Evolutionary conservation across 2,329 filamentous ascomycete species (phyloP).

Genomic region (Penicillium freii): DNA sequence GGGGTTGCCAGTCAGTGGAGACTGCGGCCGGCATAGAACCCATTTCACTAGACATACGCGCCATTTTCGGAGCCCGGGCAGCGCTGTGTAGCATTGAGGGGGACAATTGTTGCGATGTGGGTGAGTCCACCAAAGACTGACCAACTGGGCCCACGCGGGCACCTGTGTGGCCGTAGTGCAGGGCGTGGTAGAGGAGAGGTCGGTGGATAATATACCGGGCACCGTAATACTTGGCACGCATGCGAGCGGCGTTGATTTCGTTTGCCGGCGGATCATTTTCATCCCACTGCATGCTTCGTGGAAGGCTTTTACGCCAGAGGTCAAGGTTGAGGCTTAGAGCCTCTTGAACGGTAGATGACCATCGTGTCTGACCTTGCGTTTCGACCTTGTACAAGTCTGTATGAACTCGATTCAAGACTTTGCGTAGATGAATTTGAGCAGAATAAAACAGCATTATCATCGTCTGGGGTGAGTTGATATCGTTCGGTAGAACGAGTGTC

Average conservation of each 20-base stretch:
- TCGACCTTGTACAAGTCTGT: constrained; percentile 53
- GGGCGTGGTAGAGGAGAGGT: constrained; percentile 65
- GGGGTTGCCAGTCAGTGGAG: constrained; percentile 18
- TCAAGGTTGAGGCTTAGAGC: constrained; percentile 50
- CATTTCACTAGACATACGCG: constrained; percentile 36
- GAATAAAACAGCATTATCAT: constrained; percentile 58
- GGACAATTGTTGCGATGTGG: constrained; percentile 38
- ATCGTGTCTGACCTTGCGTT: constrained; percentile 35
- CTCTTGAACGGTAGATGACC: constrained; percentile 42
- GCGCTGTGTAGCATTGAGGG: constrained; percentile 33
- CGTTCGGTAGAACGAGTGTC: constrained; percentile 33
- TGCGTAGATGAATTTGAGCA: constrained; percentile 60
- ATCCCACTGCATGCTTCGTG: constrained; percentile 57
- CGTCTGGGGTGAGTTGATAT: constrained; percentile 34
- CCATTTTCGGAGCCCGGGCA: constrained; percentile 29
- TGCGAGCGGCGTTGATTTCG: constrained; percentile 76
- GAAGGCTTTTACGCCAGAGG: constrained; percentile 54
- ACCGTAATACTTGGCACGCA: constrained; percentile 93
- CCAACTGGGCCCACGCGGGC: constrained; percentile 16
- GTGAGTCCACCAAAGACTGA: constrained; percentile 31
- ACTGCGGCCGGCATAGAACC: constrained; percentile 26
- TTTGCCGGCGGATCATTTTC: constrained; percentile 68
- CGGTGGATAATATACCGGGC: constrained; percentile 86
- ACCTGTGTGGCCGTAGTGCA: constrained; percentile 52
- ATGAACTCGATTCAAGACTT: constrained; percentile 56